Conservation (phyloP, 805 yeast genomes). For the Candida nonsorbophila region DNA sequence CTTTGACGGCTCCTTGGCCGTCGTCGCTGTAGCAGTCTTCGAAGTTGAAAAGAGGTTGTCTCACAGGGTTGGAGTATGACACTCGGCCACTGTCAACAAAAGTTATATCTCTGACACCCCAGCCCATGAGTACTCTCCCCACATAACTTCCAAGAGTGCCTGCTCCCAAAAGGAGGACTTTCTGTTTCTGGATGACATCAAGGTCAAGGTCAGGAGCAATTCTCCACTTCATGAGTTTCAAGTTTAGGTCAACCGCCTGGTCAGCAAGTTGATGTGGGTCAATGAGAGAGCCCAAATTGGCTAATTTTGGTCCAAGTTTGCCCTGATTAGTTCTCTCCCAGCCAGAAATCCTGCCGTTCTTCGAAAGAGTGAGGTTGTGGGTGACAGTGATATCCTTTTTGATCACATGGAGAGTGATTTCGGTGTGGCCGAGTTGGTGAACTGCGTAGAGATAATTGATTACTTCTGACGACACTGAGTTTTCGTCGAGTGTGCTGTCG, state of each 20-base stretch:
- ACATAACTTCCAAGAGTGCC: slow-evolving; percentile 96
- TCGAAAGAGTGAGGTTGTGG: too few relatives aligned
- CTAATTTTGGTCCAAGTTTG: slow-evolving; percentile 73
- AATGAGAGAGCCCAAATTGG: slow-evolving; percentile 75
- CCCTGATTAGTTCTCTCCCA: slow-evolving; percentile 85
- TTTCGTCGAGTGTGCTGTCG: slow-evolving; percentile 24
- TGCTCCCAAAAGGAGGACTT: slow-evolving; percentile 81
- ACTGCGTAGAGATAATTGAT: slow-evolving; percentile 60
- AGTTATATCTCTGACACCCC: slow-evolving; percentile 88
- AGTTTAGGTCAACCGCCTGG: slow-evolving; percentile 87
- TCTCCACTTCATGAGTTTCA: slow-evolving; percentile 96
- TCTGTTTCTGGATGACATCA: slow-evolving; percentile 53
- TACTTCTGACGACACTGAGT: slow-evolving; percentile 46
- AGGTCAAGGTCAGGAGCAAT: slow-evolving; percentile 78
- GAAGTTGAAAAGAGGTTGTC: slow-evolving; percentile 84
- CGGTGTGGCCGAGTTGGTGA: too few relatives aligned
- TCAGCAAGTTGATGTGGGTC: slow-evolving; percentile 80
- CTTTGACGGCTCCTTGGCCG: slow-evolving; percentile 68
- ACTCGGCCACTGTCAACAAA: slow-evolving; percentile 88
- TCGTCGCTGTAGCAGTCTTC: slow-evolving; percentile 68
- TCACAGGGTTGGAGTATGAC: slow-evolving; percentile 90
- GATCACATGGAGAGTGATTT: too few relatives aligned
- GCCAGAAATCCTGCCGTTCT: slow-evolving; percentile 59
- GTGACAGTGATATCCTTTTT: too few relatives aligned
- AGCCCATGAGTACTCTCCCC: slow-evolving; percentile 77